Conservation (phyloP, 2,329 filamentous ascomycete species). For the Ophiognomonia clavigignenti-juglandacearum region DNA sequence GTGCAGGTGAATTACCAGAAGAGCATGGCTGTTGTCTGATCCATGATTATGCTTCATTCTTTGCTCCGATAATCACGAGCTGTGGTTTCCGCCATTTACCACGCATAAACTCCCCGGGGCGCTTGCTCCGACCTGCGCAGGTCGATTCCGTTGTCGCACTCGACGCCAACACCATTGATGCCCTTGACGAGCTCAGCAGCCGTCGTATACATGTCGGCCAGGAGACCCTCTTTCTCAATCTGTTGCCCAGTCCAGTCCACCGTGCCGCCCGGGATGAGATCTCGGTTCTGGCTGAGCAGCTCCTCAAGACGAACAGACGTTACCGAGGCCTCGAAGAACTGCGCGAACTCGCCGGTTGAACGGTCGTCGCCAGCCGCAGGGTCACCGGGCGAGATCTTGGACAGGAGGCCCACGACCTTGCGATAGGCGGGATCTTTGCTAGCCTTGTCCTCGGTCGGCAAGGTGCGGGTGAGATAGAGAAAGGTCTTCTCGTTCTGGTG, state of each 20-base stretch:
- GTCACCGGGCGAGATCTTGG: background rate
- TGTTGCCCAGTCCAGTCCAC: constrained; percentile 20
- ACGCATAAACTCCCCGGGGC: too few species aligned
- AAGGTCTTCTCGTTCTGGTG: constrained; percentile 16
- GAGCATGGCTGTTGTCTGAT: too few species aligned
- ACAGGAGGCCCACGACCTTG: background rate
- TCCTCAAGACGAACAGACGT: constrained; percentile 21
- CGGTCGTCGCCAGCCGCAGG: constrained; percentile 7
- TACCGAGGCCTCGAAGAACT: constrained; percentile 28
- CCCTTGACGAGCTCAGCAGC: constrained; percentile 23
- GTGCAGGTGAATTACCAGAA: too few species aligned
- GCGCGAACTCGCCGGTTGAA: constrained; percentile 16
- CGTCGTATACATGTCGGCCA: constrained; percentile 20
- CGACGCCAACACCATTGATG: constrained; percentile 27
- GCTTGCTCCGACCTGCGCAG: background rate
- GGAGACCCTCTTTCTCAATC: constrained; percentile 16
- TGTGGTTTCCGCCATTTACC: too few species aligned
- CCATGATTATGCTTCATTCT: too few species aligned
- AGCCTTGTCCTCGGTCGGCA: background rate
- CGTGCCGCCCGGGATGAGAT: constrained; percentile 20
- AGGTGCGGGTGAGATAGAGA: constrained; percentile 20
- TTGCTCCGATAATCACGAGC: too few species aligned
- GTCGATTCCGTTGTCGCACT: constrained; percentile 6
- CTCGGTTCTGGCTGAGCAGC: constrained; percentile 22
- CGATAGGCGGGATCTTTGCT: background rate